Base-by-base conservation (phyloP, 441 rosid species). In the Metrosideros polymorpha region DNA sequence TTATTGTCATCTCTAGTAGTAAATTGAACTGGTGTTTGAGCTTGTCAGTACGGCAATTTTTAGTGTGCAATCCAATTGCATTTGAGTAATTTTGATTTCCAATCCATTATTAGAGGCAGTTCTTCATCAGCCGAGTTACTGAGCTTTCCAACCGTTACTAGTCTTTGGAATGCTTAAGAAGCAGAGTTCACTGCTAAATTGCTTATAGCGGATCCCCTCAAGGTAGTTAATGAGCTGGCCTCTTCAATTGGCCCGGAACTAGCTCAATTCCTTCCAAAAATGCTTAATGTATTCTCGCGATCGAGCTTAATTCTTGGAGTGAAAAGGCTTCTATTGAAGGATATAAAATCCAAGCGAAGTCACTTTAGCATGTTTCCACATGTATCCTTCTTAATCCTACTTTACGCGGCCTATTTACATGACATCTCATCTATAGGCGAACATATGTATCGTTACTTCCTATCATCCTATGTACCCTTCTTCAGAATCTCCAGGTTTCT, bases 1-100 rank as follows among this genome's bases (percentile, higher is more conserved):
- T 50, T 93, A 50, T 89, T 96, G 92, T 90, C 95, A 84, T 93
- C 90, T 86, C 91, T 95, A 87, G 71, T 94, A 75, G 95, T 94
- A 85, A 94, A 93, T 87, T 93, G 86, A 82, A 55, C 43, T 35
- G 66, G 61, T 29, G 49, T 25, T 50, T 83, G 87, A 71, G 79
- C 49, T 25, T 39, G 25, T 52, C 61, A 19, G 39, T 32, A 50
- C 18, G 39, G 57, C 54, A 30, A 50, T 22, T 39, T 71, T 22
- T 71, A 35, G 49, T 71, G 3, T 71, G 79, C 47, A 39, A 39
- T 71, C 79, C 15, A 12, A 71, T 71, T 71, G n/a, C 79, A 71
- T 71, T 71, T 24, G 47, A 71, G 47, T 71, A 22, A 39, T 71
- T 71, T 42, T 71, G 79, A 71, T 71, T 71, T 42, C 45, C 79